Base-by-base conservation (phyloP, 2,329 filamentous ascomycete species). In the Xylariaceae sp. region DNA sequence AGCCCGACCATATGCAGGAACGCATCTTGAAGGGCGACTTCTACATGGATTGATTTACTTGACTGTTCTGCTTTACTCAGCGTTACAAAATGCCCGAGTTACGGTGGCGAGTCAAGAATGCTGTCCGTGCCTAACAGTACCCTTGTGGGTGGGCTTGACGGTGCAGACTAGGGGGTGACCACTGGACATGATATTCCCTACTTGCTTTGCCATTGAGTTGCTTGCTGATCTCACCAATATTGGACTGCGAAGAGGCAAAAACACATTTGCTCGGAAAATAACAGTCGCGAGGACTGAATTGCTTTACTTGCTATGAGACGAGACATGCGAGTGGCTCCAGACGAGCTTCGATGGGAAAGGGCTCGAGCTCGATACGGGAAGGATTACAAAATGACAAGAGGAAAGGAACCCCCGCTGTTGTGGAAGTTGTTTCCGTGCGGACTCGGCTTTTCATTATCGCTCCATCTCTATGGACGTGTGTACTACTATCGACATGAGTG, bases 1-100 rank as follows among this genome's bases (percentile, higher is more conserved):
- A 90, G 70, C 89, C 90, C 19, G 92, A 98, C 67, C 84, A 84
- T 47, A 92, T 96, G 68, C 89, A 96, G 65, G 92, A 98, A 73
- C 81, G 94, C 51, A 97, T 98, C 55, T 74, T 98, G 51, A 92
- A 95, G 68, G 92, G 90, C 31, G 92, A 98, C 59, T 97, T 98
- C 57, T 92, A 92, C 69, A 96, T 97, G 88, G 89, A 96, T 59
- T 95, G 72, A 72, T 12, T 3, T 9, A 9, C 19, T n/a, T n/a
- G n/a, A n/a, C n/a, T n/a, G n/a, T n/a, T n/a, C n/a, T n/a, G n/a
- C n/a, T n/a, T n/a, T n/a, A n/a, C n/a, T n/a, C n/a, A n/a, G n/a
- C n/a, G n/a, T n/a, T n/a, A n/a, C n/a, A n/a, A n/a, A n/a, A n/a
- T n/a, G n/a, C n/a, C n/a, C n/a, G n/a, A n/a, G n/a, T n/a, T n/a